phyloP scores from a whole-genome alignment of 768 basidiomycete species.

The Suillus plorans region DNA sequence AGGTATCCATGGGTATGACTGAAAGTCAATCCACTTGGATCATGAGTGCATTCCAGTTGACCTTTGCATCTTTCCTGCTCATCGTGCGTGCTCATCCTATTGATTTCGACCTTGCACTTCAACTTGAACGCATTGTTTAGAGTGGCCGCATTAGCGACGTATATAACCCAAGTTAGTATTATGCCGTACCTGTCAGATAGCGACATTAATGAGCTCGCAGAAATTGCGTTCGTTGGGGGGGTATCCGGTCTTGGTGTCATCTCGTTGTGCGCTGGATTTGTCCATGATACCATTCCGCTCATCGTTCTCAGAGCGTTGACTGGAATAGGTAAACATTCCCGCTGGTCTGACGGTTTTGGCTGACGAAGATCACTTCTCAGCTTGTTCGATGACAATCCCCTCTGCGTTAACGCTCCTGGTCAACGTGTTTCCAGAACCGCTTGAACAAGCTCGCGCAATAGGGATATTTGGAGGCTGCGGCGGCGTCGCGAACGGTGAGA shows the following conservation, averaged over 20 bases:
- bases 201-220: conserved; percentile 17
- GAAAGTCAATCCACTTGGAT: conserved; percentile 37
- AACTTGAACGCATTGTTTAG: conserved; percentile 18
- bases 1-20: conserved; percentile 18
- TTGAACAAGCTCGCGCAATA: conserved; percentile 48
- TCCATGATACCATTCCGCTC: conserved; percentile 43
- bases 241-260: conserved; percentile 41
- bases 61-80: conserved; percentile 43
- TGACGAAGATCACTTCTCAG: conserved; percentile 23
- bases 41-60: conserved; percentile 40
- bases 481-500: conserved; percentile 43
- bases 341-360: background rate
- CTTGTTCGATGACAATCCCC: conserved; percentile 50
- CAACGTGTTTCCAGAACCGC: conserved; percentile 46
- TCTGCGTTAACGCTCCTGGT: conserved; percentile 52
- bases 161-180: conserved; percentile 39
- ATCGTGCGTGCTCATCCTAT: conserved; percentile 25
- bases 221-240: conserved; percentile 43
- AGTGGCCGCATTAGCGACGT: conserved; percentile 40
- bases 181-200: background rate
- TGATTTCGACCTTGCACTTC: background rate
- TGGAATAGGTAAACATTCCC: conserved; percentile 39
- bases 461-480: conserved; percentile 46
- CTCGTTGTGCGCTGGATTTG: conserved; percentile 48
- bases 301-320: conserved; percentile 51